Base-by-base conservation (phyloP, 129 eudicot species). In the Apium graveolens region DNA sequence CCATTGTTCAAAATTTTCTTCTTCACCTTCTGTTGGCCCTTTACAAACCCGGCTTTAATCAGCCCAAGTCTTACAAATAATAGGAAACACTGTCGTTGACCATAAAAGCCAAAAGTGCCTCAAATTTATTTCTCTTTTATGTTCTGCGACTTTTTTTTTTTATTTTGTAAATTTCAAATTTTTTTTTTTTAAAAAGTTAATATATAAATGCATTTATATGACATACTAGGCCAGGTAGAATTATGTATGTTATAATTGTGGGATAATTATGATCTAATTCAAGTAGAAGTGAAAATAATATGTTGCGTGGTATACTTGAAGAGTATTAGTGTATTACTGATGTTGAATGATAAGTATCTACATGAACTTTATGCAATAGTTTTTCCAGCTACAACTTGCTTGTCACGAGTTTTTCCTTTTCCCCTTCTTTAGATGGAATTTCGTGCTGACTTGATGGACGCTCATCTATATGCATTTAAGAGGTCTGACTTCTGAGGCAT, bases 391-490 rank as follows among this genome's bases (percentile, higher is more conserved):
- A 68, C 17, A 53, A 18, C 42, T 78, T 75, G 77, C 37, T 70
- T 83, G 82, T 79, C 63, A 70, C 35, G 21, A 32, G 63, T 41
- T 68, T 35, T 77, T 72, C 62, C 42, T 35, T 53, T 37, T 80
- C 42, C 31, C 73, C 46, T 76, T 76, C 26, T 83, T 84, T 89
- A 95, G 98, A 91, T 95, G 96, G 93, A 91, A 82, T 85, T 95
- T 82, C 94, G 91, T 73, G 80, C 97, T 81, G 98, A 95, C 86
- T 83, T 95, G 60, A 95, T 91, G 97, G 98, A 95, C 69, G 94
- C 98, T 76, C 98, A 95, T 81, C 86, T 95, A 84, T 95, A 95
- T 80, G 98, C 97, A 65, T 95, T 95, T 86, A 95, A 95, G 79
- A 95, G 98, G 97, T 94, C 85, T 75, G 37, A 35, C 3, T 35